A percentile compares a stretch with the other conserved stretches of the same genome.
phyloP scores from a whole-genome alignment of 2,329 filamentous ascomycete species.

The Colletotrichum filicis region DNA sequence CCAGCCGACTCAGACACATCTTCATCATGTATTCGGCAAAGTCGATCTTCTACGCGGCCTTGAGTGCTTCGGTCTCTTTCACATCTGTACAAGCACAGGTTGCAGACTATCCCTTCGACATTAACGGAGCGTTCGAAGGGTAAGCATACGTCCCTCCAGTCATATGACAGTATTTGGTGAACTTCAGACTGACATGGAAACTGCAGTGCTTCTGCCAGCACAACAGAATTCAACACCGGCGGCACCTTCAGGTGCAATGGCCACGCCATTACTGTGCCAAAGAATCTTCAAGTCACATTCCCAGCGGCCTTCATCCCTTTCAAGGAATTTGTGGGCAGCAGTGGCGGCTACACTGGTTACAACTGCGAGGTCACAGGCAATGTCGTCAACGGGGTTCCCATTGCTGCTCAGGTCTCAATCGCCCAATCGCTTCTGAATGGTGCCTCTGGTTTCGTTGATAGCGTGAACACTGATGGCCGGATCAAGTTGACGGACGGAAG shows the following conservation, averaged over 20 bases:
- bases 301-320: slow-evolving; percentile 36
- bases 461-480: slow-evolving; percentile 45
- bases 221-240: slow-evolving; percentile 32
- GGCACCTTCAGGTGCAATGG: slow-evolving; percentile 35
- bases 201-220: slow-evolving; percentile 26
- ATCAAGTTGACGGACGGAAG: slow-evolving; percentile 50
- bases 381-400: slow-evolving; percentile 46
- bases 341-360: slow-evolving; percentile 8
- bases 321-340: slow-evolving; percentile 35
- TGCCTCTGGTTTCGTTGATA: slow-evolving; percentile 48
- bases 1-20: not conserved
- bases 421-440: slow-evolving; percentile 48
- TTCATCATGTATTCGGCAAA: slow-evolving; percentile 14
- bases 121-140: slow-evolving; percentile 32
- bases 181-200: not conserved
- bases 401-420: slow-evolving; percentile 51
- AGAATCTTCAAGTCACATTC: slow-evolving; percentile 37
- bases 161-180: fast-evolving
- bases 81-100: slow-evolving; percentile 11
- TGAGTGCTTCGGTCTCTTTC: slow-evolving; percentile 1
- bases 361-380: slow-evolving; percentile 49
- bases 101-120: slow-evolving; percentile 24
- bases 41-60: slow-evolving; percentile 9
- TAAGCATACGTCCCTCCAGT: not conserved
- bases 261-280: slow-evolving; percentile 32